These are phyloP conservation scores for Nakazawaea anatomiae DNA, from an alignment of 805 yeast genomes.

Conservation along the genomic window DNA sequence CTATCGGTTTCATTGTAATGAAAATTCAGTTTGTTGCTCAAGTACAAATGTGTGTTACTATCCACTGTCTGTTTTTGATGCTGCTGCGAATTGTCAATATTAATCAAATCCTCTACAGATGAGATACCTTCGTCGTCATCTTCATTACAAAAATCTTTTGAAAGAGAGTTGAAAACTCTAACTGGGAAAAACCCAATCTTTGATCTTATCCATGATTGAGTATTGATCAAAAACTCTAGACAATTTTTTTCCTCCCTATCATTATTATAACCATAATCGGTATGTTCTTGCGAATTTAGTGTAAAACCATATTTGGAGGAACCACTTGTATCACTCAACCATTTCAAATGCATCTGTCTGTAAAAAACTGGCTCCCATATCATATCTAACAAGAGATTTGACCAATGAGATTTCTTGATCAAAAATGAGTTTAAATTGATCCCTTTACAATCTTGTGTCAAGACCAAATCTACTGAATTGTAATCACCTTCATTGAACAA, in stretches of 20 bases:
- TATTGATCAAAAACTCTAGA: constrained; percentile 29
- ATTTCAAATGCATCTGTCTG: constrained; percentile 26
- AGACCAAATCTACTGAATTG: constrained; percentile 29
- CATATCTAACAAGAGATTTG: constrained; percentile 28
- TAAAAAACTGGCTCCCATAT: constrained; percentile 37
- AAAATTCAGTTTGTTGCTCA: constrained; percentile 20
- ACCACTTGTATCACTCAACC: constrained; percentile 20
- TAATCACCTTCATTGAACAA: constrained; percentile 16
- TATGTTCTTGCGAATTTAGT: constrained; percentile 20
- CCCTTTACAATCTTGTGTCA: constrained; percentile 37
- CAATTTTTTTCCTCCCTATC: constrained; percentile 33
- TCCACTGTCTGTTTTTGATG: constrained; percentile 4
- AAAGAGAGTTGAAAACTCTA: constrained; percentile 29
- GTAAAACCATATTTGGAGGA: constrained; percentile 22
- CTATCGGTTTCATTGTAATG: constrained; percentile 29
- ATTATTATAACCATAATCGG: constrained; percentile 30
- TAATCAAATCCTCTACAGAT: constrained; percentile 14
- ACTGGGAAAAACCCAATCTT: constrained; percentile 34
- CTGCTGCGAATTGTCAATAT: constrained; percentile 8
- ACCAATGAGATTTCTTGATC: constrained; percentile 32
- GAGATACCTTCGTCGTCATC: constrained; percentile 18
- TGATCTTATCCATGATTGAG: constrained; percentile 34
- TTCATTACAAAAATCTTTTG: constrained; percentile 30
- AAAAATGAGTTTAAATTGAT: constrained; percentile 34
- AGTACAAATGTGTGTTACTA: constrained; percentile 13